Evolutionary conservation across 1,139 yeast genomes (phyloP).

Genomic region (Nakaseomyces glabratus): DNA sequence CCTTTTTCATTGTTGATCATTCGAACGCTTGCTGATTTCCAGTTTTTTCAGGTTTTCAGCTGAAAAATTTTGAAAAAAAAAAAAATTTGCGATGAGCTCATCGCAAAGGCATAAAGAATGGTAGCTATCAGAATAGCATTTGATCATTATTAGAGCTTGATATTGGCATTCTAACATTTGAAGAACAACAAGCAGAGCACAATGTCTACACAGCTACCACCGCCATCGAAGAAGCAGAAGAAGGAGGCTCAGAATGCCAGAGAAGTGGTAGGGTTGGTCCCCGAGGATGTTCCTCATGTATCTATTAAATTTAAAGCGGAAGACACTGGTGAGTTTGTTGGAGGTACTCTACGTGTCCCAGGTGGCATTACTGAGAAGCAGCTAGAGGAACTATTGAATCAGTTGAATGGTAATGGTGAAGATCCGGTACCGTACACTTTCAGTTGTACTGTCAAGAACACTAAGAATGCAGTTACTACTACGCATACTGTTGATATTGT

Average conservation of each 20-base stretch:
- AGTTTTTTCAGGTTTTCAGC: no score
- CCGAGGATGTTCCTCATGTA: conserved; percentile 77
- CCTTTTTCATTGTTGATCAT: no score
- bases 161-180: no score
- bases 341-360: conserved; percentile 85
- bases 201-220: conserved; percentile 94
- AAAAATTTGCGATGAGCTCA: conserved; percentile 5
- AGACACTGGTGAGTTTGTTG: conserved; percentile 83
- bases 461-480: conserved; percentile 35
- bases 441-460: conserved; percentile 44
- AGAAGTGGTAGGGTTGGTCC: conserved; percentile 64
- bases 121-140: no score
- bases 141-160: no score
- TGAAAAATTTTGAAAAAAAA: conserved; percentile 2
- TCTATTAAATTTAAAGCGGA: conserved; percentile 85
- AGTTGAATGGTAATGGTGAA: conserved; percentile 52
- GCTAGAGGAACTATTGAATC: conserved; percentile 77
- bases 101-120: no score
- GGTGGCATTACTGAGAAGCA: conserved; percentile 82
- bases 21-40: no score
- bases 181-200: conserved; percentile 1
- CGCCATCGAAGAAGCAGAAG: conserved; percentile 84
- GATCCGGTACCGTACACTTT: conserved; percentile 91
- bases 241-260: conserved; percentile 75
- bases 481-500: conserved; percentile 54